These are phyloP conservation scores for Tolypocladium cylindrosporum DNA, from an alignment of 2,329 filamentous ascomycete genomes.

Conservation along the genomic window DNA sequence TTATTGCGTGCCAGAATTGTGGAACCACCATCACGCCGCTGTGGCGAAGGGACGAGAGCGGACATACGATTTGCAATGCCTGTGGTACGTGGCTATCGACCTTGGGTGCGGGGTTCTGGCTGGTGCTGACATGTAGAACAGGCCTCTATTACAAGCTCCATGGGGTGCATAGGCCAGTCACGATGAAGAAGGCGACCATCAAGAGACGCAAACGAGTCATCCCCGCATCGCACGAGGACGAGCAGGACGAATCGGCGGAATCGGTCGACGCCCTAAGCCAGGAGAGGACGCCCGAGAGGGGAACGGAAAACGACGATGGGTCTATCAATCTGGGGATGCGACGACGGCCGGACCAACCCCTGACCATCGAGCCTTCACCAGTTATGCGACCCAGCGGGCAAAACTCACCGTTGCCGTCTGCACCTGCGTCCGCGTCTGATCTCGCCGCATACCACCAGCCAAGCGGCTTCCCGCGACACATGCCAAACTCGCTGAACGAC, in stretches of 20 bases:
- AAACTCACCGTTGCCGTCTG: constrained; percentile 30
- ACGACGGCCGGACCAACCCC: constrained; percentile 33
- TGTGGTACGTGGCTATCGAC: constrained; percentile 56
- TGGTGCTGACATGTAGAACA: constrained; percentile 24
- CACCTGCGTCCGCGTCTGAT: constrained; percentile 31
- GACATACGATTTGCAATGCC: constrained; percentile 96
- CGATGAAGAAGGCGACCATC: constrained; percentile 99
- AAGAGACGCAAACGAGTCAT: constrained; percentile 93
- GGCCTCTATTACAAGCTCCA: constrained; percentile 95
- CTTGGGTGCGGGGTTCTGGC: background rate
- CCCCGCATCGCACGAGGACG: constrained; percentile 53
- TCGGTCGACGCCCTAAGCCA: constrained; percentile 27
- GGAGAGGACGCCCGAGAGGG: constrained; percentile 35
- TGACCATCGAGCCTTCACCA: constrained; percentile 37
- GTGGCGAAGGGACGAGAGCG: constrained; percentile 88
- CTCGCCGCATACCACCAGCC: constrained; percentile 43
- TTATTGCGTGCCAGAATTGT: constrained; percentile 95
- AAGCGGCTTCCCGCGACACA: constrained; percentile 26
- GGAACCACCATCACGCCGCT: constrained; percentile 92
- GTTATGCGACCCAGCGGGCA: constrained; percentile 32
- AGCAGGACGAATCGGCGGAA: constrained; percentile 38
- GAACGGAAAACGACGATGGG: constrained; percentile 52
- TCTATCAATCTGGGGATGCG: constrained; percentile 53
- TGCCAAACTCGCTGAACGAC: constrained; percentile 33
- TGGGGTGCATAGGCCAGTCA: constrained; percentile 81